These are phyloP conservation scores for Clavispora phyllophila DNA, from an alignment of 805 yeast species.

Conservation along the genomic window DNA sequence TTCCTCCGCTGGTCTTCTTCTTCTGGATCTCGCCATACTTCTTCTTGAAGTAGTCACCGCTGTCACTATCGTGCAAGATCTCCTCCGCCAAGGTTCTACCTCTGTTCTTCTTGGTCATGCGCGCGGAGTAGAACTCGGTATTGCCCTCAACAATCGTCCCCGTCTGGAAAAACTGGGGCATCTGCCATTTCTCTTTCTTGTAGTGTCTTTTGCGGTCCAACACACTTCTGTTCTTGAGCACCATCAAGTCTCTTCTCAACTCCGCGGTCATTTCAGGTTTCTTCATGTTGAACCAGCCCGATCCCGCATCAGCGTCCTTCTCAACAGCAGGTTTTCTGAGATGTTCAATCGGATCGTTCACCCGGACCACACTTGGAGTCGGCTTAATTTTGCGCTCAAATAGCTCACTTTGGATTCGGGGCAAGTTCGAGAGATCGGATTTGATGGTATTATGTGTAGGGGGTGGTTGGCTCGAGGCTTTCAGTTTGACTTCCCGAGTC, in stretches of 20 bases:
- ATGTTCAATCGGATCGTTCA: slow-evolving; percentile 27
- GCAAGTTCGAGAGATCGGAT: slow-evolving; percentile 31
- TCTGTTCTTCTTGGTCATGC: slow-evolving; percentile 66
- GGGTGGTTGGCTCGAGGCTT: slow-evolving; percentile 4
- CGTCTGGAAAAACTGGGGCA: slow-evolving; percentile 76
- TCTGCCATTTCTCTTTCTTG: slow-evolving; percentile 75
- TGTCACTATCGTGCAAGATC: slow-evolving; percentile 65
- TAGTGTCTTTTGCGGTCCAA: slow-evolving; percentile 95
- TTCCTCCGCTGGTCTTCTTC: slow-evolving; percentile 57
- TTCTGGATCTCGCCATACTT: slow-evolving; percentile 77
- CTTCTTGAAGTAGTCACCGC: slow-evolving; percentile 75
- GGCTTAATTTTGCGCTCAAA: slow-evolving; percentile 14
- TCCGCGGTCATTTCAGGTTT: slow-evolving; percentile 33
- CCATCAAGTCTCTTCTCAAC: slow-evolving; percentile 68
- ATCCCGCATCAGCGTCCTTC: slow-evolving; percentile 15
- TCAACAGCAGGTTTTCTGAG: slow-evolving; percentile 1
- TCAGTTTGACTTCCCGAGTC: slow-evolving; percentile 19
- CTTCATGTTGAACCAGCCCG: slow-evolving; percentile 16
- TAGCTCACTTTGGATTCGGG: slow-evolving; percentile 33
- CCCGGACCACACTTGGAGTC: slow-evolving; percentile 22
- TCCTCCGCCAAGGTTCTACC: slow-evolving; percentile 79
- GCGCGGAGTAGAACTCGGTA: slow-evolving; percentile 66
- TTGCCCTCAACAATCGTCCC: slow-evolving; percentile 86
- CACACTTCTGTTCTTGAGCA: slow-evolving; percentile 82
- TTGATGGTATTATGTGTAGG: slow-evolving; percentile 23